Evolutionary conservation across 306 rosid genomes (phyloP), one percentile per base, ranked within the genome.

Genomic region (Echinosophora koreensis): DNA sequence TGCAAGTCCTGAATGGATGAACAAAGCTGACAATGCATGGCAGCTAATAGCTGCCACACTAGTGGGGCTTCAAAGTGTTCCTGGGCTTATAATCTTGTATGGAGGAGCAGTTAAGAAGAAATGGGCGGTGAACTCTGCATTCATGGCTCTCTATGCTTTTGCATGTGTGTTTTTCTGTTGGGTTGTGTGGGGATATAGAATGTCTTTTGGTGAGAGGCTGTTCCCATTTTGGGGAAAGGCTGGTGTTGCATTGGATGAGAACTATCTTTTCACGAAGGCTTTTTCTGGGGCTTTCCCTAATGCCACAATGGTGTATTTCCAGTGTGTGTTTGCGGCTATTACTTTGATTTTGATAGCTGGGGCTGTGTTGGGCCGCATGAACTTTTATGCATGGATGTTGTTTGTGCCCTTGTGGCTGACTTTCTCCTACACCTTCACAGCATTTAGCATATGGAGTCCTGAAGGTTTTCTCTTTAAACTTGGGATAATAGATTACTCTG

Each of bases 31-130:
- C 54, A 86, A 86, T 37, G 85, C 89, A 17, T 86, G 89, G 89
- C 89, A 86, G 52, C 81, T 86, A 0, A 18, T 62, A 0, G 85
- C 87, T 0, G 89, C 89, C 7, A 83, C 89, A 16, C 62, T 86
- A 0, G 87, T 86, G 0, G 87, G 85, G 1, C 2, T 86, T 0
- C 87, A 83, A 27, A 77, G 87, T 13, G 83, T 86, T 17, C 89
- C 89, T 0, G 89, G 87, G 2, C 83, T 86, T 14, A 80, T 83
- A 67, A 80, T 86, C 3, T 27, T 86, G 32, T 86, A 86, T 2
- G 89, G 89, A 3, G 89, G 89, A 5, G 89, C 89, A 1, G 89
- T 86, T 4, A 86, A 86, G 80, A 86, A 86, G 73, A 86, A 86
- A 77, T 86, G 89, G 89, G 89, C 89, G 0, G 85, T 86, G 73